phyloP scores from a whole-genome alignment of 805 yeast species.

The Metschnikowia cubensis region DNA sequence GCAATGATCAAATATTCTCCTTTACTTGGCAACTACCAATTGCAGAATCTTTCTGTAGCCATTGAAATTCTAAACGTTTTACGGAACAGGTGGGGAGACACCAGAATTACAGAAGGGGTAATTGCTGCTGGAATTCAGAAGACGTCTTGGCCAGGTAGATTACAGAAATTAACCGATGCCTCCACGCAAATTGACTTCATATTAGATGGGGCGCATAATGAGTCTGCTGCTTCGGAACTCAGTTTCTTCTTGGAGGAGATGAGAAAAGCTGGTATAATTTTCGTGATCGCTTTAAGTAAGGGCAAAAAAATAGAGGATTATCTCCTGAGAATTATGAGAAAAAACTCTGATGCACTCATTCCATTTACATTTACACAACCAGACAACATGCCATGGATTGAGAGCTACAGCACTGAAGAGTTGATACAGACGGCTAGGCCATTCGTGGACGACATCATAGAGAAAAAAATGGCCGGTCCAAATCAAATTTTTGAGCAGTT shows the following conservation, averaged over 20 bases:
- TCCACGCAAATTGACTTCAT: slow-evolving; percentile 35
- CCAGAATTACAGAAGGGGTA: slow-evolving; percentile 26
- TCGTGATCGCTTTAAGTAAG: slow-evolving; percentile 69
- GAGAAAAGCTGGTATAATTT: slow-evolving; percentile 39
- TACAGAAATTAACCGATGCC: slow-evolving; percentile 44
- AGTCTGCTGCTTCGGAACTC: slow-evolving; percentile 75
- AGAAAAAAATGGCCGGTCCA: background rate
- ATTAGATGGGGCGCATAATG: slow-evolving; percentile 93
- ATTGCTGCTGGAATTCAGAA: slow-evolving; percentile 49
- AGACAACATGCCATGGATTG: slow-evolving; percentile 94
- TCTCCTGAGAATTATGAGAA: slow-evolving; percentile 45
- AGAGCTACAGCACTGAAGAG: slow-evolving; percentile 37
- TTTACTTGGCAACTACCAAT: slow-evolving; percentile 69
- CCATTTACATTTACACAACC: slow-evolving; percentile 65
- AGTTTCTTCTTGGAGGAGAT: slow-evolving; percentile 43
- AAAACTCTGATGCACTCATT: slow-evolving; percentile 50
- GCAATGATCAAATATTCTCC: slow-evolving; percentile 46
- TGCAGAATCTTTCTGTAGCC: slow-evolving; percentile 65
- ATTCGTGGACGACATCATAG: slow-evolving; percentile 20
- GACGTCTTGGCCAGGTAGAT: slow-evolving; percentile 84
- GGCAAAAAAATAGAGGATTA: slow-evolving; percentile 61
- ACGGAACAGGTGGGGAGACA: slow-evolving; percentile 16
- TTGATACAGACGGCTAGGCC: slow-evolving; percentile 26
- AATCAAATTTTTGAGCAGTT: slow-evolving; percentile 7
- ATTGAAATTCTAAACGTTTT: slow-evolving; percentile 47